phyloP scores from a whole-genome alignment of 2,329 filamentous ascomycete species.

The Pestalotiopsis sp. region DNA sequence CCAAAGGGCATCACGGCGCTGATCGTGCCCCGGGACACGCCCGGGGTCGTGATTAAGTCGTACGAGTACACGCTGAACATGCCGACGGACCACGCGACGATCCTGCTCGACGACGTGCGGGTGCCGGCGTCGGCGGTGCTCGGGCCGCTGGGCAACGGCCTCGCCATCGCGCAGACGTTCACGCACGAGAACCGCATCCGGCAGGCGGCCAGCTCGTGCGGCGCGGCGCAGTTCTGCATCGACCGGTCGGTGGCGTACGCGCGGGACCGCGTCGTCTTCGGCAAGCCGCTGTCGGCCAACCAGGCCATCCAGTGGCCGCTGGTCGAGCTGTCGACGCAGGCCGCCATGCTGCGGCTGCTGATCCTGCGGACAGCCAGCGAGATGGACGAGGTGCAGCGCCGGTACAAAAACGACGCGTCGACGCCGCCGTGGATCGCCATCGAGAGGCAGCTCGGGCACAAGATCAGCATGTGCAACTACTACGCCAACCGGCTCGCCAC shows the following conservation, averaged over 20 bases:
- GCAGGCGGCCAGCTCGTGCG: constrained; percentile 62
- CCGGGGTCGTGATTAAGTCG: constrained; percentile 53
- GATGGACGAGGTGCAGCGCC: constrained; percentile 55
- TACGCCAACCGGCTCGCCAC: constrained; percentile 62
- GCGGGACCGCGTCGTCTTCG: constrained; percentile 53
- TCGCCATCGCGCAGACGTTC: constrained; percentile 64
- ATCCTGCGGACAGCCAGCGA: constrained; percentile 62
- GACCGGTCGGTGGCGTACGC: constrained; percentile 58
- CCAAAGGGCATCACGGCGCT: constrained; percentile 61
- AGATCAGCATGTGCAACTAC: constrained; percentile 67
- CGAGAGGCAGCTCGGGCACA: constrained; percentile 58
- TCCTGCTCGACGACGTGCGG: constrained; percentile 56
- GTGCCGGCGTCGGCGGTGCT: constrained; percentile 54
- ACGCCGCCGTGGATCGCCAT: constrained; percentile 49
- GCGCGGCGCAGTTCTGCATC: constrained; percentile 61
- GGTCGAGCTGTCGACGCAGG: constrained; percentile 62
- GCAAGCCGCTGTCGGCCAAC: constrained; percentile 56
- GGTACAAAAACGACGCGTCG: constrained; percentile 20
- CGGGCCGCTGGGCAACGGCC: constrained; percentile 51
- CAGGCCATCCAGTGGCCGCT: constrained; percentile 66
- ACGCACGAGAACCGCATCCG: constrained; percentile 66
- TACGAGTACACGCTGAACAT: constrained; percentile 69
- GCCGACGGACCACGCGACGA: constrained; percentile 65
- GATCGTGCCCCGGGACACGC: constrained; percentile 52
- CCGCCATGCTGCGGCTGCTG: constrained; percentile 60